These are phyloP conservation scores for Emergomyces orientalis DNA, from an alignment of 2,329 filamentous ascomycete genomes.

Conservation along the genomic window DNA sequence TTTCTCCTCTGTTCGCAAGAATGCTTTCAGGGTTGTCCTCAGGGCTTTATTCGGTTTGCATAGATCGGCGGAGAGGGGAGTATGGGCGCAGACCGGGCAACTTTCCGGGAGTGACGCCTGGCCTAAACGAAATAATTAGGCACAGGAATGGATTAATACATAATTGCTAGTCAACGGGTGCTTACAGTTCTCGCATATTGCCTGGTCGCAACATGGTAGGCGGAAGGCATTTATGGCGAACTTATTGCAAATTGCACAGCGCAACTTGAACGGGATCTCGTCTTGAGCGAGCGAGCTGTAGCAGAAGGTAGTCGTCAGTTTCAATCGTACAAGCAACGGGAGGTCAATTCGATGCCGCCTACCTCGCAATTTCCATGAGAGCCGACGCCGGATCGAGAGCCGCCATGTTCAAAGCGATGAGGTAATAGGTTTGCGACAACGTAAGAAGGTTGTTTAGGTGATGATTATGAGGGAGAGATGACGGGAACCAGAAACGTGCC, in stretches of 20 bases:
- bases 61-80: slow-evolving; percentile 72
- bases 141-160: slow-evolving; percentile 5
- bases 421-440: neutral
- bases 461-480: slow-evolving; percentile 4
- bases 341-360: slow-evolving; percentile 8
- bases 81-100: slow-evolving; percentile 90
- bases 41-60: slow-evolving; percentile 84
- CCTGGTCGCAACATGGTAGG: slow-evolving; percentile 88
- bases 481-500: neutral
- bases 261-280: slow-evolving; percentile 89
- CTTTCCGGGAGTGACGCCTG: slow-evolving; percentile 65
- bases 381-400: slow-evolving; percentile 32
- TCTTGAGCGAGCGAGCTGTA: slow-evolving; percentile 64
- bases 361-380: slow-evolving; percentile 38
- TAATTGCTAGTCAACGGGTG: slow-evolving; percentile 11
- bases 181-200: slow-evolving; percentile 84
- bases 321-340: neutral
- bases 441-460: neutral
- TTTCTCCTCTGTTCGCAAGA: slow-evolving; percentile 83
- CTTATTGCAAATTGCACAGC: slow-evolving; percentile 88
- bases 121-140: slow-evolving; percentile 40
- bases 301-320: neutral
- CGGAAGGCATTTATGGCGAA: slow-evolving; percentile 85
- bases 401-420: slow-evolving; percentile 24
- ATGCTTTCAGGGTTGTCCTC: slow-evolving; percentile 86